Evolutionary conservation across 495 filamentous ascomycete species (phyloP), one percentile per base, ranked within the genome.

Genomic region (Neurospora discreta): DNA sequence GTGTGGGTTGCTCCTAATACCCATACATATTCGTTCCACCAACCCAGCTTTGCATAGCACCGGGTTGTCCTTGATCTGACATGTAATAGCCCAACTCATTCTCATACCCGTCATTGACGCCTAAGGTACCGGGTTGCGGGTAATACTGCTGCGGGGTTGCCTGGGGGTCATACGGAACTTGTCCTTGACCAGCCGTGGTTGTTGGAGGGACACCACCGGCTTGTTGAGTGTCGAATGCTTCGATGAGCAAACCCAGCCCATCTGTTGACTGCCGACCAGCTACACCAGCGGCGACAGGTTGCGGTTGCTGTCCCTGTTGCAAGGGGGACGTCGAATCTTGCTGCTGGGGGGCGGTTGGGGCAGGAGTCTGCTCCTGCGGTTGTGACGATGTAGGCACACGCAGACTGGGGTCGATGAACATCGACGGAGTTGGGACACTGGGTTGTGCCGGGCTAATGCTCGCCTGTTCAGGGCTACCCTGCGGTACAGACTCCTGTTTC

Each of bases 61-160:
- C 4, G 41, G 72, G 52, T 36, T 69, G 73, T 13, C 73, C 72
- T 26, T 65, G 52, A 18, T 78, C 78, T 16, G 73, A 72, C 72
- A 81, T 79, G 69, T 79, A 78, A 36, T 77, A 77, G 39, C 74
- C 74, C 42, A 81, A 58, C 68, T 81, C 78, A 42, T 76, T 68
- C 73, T 80, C 78, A 42, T 80, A 81, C 23, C 79, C 79, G 44
- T 81, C 79, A 18, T 75, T 77, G 23, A 73, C 46, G 5, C 71
- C 69, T 70, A 77, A 69, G 68, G 65, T 65, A 18, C 70, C 46
- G n/a, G 69, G 44, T 40, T 70, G 74, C 33, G 72, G 68, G 39
- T 75, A 80, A 39, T 80, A 77, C 15, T 73, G 71, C 39, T 75
- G 77, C 9, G 71, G 68, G 20, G 74, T 36, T 16, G 58, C 40